phyloP scores from a whole-genome alignment of 169 alveolate genomes.

The Babesia bovis region DNA sequence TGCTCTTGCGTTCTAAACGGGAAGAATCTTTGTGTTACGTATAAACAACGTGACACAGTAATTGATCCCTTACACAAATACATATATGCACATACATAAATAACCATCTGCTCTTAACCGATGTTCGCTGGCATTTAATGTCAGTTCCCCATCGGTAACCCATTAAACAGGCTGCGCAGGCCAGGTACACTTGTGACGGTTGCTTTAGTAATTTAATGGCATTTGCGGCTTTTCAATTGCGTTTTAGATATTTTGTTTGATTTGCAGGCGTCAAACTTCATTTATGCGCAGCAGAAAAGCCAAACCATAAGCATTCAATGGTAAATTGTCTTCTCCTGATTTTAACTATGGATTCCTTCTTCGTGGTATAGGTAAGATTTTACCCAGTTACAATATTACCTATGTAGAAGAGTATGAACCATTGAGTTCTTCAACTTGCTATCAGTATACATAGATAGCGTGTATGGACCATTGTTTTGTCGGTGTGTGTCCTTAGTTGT shows the following conservation, averaged over 20 bases:
- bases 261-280: neutral
- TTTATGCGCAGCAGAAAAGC: neutral
- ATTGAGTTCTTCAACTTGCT: too few relatives aligned
- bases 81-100: too few relatives aligned
- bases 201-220: slow-evolving; percentile 25
- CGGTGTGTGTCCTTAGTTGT: too few relatives aligned
- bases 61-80: slow-evolving; percentile 8
- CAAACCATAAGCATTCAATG: neutral
- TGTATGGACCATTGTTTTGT: too few relatives aligned
- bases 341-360: neutral
- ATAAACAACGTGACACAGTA: slow-evolving; percentile 9
- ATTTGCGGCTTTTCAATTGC: neutral
- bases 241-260: neutral
- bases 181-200: slow-evolving; percentile 10
- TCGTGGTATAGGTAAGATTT: too few relatives aligned
- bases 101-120: neutral
- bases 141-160: slow-evolving; percentile 20
- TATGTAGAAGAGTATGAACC: too few relatives aligned
- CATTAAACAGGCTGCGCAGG: slow-evolving; percentile 12
- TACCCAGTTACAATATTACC: too few relatives aligned
- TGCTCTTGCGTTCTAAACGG: slow-evolving; percentile 12
- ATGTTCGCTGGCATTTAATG: slow-evolving; percentile 15
- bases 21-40: slow-evolving; percentile 20
- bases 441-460: too few relatives aligned
- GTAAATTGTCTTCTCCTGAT: neutral